Percentiles rank a stretch among this genome's conserved stretches.
Evolutionary conservation across 2,329 filamentous ascomycete genomes (phyloP).

Genomic region (Colletotrichum magnum): DNA sequence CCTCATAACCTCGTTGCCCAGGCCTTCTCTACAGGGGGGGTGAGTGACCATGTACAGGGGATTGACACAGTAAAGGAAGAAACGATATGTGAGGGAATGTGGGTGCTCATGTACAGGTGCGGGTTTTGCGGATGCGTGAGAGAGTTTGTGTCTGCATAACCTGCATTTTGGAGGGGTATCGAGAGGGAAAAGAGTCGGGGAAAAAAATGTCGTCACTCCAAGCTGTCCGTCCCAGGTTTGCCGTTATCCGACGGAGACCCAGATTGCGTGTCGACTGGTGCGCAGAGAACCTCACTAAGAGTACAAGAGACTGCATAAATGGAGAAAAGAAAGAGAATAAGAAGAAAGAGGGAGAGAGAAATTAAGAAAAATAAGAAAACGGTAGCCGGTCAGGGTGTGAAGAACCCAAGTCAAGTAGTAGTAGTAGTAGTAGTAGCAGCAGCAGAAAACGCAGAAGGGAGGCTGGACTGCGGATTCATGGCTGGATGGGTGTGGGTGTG

Average conservation of each 20-base stretch:
- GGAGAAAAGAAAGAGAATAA: background rate
- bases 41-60: constrained; percentile 24
- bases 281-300: constrained; percentile 8
- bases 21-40: constrained; percentile 33
- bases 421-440: too few relatives aligned
- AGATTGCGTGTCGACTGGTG: constrained; percentile 21
- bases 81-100: constrained; percentile 35
- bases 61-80: constrained; percentile 30
- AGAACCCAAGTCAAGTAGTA: background rate
- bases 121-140: constrained; percentile 16
- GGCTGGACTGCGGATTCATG: constrained; percentile 21
- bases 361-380: background rate
- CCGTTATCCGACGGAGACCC: constrained; percentile 34
- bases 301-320: constrained; percentile 7
- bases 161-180: constrained; percentile 32
- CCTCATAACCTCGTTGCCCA: constrained; percentile 38
- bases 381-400: constrained; percentile 14
- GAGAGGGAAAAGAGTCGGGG: constrained; percentile 15
- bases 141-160: constrained; percentile 22
- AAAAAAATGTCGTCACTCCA: constrained; percentile 39
- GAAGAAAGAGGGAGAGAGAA: background rate
- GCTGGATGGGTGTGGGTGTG: background rate
- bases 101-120: constrained; percentile 20
- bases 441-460: background rate
- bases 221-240: constrained; percentile 29